A percentile compares a stretch with the other conserved stretches of the same genome.
Conservation (phyloP, 176 grass and related monocot genomes). For the Zea luxurians region DNA sequence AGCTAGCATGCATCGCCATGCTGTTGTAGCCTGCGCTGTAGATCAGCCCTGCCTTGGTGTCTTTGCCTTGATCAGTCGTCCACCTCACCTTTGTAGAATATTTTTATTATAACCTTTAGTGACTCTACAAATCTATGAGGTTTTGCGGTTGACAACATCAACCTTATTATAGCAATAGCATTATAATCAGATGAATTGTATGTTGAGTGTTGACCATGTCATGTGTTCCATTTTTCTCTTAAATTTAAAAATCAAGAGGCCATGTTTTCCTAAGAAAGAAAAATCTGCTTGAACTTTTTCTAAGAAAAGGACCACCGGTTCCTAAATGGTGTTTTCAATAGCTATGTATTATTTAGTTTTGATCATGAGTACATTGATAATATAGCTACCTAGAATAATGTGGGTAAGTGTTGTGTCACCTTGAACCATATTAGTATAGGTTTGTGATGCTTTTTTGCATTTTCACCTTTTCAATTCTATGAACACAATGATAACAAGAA, state of each 20-base stretch:
- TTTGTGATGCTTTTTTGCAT: neutral
- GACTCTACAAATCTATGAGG: too few relatives aligned
- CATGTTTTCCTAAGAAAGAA: neutral
- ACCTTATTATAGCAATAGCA: neutral
- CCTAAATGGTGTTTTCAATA: neutral
- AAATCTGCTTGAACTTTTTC: neutral
- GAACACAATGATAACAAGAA: slow-evolving; percentile 72
- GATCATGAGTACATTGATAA: neutral
- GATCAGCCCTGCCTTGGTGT: too few relatives aligned
- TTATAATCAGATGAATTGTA: neutral
- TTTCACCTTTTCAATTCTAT: slow-evolving; percentile 45
- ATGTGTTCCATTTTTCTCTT: neutral
- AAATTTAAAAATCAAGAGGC: neutral
- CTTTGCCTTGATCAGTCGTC: too few relatives aligned
- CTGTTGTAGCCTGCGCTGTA: too few relatives aligned
- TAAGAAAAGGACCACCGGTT: neutral
- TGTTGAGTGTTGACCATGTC: neutral
- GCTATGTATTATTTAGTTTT: neutral
- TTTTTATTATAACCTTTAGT: too few relatives aligned
- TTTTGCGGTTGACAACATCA: neutral
- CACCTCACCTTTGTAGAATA: too few relatives aligned
- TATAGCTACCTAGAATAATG: neutral
- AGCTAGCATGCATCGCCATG: too few relatives aligned
- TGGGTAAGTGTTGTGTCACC: neutral
- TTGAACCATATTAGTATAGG: neutral